These are phyloP conservation scores for Macrophomina tecta DNA, from an alignment of 2,329 filamentous ascomycete species.

Conservation along the genomic window DNA sequence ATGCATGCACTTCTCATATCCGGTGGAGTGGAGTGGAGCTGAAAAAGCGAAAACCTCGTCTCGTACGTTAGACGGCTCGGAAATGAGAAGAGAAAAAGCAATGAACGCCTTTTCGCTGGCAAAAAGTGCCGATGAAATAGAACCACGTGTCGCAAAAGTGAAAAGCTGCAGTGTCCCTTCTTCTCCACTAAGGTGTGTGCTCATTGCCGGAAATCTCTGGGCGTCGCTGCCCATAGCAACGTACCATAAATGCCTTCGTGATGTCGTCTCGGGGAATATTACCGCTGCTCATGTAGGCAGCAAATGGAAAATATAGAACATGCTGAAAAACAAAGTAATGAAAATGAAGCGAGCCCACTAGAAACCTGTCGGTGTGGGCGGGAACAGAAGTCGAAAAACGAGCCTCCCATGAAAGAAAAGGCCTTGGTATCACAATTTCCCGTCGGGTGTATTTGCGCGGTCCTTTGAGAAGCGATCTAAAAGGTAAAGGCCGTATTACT, in stretches of 20 bases:
- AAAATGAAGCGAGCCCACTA: not conserved
- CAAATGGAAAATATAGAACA: not conserved
- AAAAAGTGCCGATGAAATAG: constrained; percentile 4
- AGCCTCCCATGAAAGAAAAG: not conserved
- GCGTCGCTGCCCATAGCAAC: not conserved
- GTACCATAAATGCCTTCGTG: constrained; percentile 7
- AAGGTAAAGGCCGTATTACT: constrained; percentile 20
- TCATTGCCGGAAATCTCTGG: constrained; percentile 10
- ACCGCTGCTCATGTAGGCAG: not conserved
- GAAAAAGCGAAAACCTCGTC: not conserved
- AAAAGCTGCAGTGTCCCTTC: constrained; percentile 6
- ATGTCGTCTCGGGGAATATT: constrained; percentile 19
- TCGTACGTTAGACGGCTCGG: constrained; percentile 7
- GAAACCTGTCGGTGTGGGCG: too few species aligned
- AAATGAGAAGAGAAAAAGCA: not conserved
- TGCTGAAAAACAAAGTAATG: constrained; percentile 3
- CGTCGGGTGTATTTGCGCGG: not conserved
- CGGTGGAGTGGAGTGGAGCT: not conserved
- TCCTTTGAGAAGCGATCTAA: not conserved
- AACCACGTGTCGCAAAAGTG: not conserved
- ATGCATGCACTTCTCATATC: not conserved
- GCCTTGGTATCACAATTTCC: constrained; percentile 16
- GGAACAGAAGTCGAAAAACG: not conserved
- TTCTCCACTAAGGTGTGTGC: not conserved
- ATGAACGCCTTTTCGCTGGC: constrained; percentile 17